Evolutionary conservation across 2,329 filamentous ascomycete species (phyloP).

Genomic region (Colletotrichum limetticola): DNA sequence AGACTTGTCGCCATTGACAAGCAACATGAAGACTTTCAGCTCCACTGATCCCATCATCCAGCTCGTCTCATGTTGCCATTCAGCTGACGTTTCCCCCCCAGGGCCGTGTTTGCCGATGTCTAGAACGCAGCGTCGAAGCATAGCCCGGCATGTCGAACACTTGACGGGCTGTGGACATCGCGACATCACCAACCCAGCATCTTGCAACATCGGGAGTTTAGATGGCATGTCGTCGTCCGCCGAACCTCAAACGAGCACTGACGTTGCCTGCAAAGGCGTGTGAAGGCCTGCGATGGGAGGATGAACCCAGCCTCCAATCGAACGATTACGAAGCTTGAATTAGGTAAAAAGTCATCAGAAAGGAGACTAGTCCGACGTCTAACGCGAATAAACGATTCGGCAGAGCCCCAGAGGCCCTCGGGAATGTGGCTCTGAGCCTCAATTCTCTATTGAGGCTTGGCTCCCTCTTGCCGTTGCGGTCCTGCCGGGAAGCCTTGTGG

Average conservation of each 20-base stretch:
- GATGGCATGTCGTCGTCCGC: constrained; percentile 14
- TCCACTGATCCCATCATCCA: not conserved
- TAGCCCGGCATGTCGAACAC: no score
- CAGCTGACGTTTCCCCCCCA: constrained; percentile 12
- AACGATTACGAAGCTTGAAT: constrained; percentile 20
- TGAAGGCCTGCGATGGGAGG: not conserved
- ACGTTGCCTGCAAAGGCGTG: not conserved
- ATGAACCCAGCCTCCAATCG: constrained; percentile 7
- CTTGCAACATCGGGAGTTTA: constrained; percentile 23
- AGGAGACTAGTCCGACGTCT: not conserved
- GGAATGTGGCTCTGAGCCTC: not conserved
- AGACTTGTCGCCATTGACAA: no score
- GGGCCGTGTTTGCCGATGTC: no score
- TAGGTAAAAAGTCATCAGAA: constrained; percentile 13
- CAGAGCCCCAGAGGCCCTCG: not conserved
- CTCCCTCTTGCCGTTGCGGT: not conserved
- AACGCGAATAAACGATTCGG: not conserved
- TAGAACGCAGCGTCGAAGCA: no score
- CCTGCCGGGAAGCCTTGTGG: constrained; percentile 14
- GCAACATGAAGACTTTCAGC: not conserved
- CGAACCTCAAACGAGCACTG: constrained; percentile 18
- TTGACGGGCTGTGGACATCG: not conserved
- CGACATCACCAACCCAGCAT: constrained; percentile 7
- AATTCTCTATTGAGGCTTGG: not conserved
- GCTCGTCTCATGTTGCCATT: not conserved